Evolutionary conservation across 1,284 basidiomycete species (phyloP), one percentile per base, ranked within the genome.

Genomic region (Gymnopus androsaceus): DNA sequence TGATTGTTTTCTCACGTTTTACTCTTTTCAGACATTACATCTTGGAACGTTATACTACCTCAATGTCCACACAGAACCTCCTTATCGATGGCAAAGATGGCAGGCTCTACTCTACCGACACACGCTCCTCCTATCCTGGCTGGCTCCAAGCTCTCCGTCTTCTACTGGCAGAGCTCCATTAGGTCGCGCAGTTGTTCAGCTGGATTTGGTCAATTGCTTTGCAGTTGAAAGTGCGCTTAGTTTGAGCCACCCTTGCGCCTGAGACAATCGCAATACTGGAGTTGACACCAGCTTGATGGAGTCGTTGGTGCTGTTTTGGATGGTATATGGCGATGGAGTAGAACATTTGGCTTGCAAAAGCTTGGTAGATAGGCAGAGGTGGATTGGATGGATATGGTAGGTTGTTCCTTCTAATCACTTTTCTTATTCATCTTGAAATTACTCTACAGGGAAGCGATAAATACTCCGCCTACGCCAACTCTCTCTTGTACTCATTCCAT

Each of bases 11-110:
- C 56, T 55, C 59, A 62, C 15, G n/a, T n/a, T n/a, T n/a, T n/a
- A n/a, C n/a, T n/a, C n/a, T n/a, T n/a, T n/a, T n/a, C n/a, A 95
- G 94, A 90, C 92, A 1, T 73, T 92, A 8, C 85, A 89, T 55
- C 87, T 92, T 37, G 93, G 94, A 12, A 75, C 85, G 14, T 73
- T 95, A 0, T 95, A 90, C 87, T 95, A 94, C 67, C 81, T 95
- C 51, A 94, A 95, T 58, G 93, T 95, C 0, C 92, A 95, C 67
- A 85, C 83, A 0, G 71, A 80, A 2, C 85, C 87, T 11, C 87
- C 90, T 0, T 95, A 86, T 69, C 73, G 80, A 38, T 95, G 94
- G 94, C 84, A 93, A 63, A 79, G 87, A 59, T 91, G 90, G 59
- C 90, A 93, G 66, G 93, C 91, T 0, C 74, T 94, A 11, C 75